These are phyloP conservation scores for Ascochyta rabiei DNA, from an alignment of 2,329 filamentous ascomycete species.

Conservation along the genomic window DNA sequence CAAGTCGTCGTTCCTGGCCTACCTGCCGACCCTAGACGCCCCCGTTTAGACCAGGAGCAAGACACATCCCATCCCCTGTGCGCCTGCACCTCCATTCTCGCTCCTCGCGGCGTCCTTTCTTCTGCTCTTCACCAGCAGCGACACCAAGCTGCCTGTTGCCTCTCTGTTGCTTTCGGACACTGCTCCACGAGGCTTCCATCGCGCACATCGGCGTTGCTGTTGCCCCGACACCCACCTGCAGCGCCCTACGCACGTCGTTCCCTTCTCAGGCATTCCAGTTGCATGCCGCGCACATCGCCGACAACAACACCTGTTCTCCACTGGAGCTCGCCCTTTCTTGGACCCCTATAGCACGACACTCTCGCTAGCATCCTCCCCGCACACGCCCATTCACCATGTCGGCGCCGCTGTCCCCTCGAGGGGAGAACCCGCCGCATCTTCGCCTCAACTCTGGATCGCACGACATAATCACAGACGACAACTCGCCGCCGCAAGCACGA, in stretches of 20 bases:
- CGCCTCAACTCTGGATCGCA: slow-evolving; percentile 67
- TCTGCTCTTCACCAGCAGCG: slow-evolving; percentile 32
- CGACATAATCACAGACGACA: slow-evolving; percentile 55
- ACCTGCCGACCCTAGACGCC: slow-evolving; percentile 15
- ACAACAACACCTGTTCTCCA: slow-evolving; percentile 15
- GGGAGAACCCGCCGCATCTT: slow-evolving; percentile 61
- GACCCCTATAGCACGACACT: slow-evolving; percentile 25
- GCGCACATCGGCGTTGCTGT: slow-evolving; percentile 27
- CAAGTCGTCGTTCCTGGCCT: slow-evolving; percentile 16
- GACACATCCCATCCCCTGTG: slow-evolving; percentile 10
- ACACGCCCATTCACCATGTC: slow-evolving; percentile 28
- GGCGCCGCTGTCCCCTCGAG: slow-evolving; percentile 40
- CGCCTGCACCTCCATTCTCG: slow-evolving; percentile 11
- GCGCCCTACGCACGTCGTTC: slow-evolving; percentile 19
- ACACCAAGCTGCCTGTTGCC: slow-evolving; percentile 29
- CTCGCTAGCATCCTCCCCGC: slow-evolving; percentile 10
- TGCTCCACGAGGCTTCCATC: slow-evolving; percentile 7
- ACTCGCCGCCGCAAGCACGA: slow-evolving; percentile 33
- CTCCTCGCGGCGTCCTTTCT: slow-evolving; percentile 20
- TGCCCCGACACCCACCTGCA: slow-evolving; percentile 36
- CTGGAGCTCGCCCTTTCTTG: slow-evolving; percentile 20
- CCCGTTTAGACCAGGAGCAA: slow-evolving; percentile 9
- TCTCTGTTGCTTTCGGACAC: slow-evolving; percentile 5
- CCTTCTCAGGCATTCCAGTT: slow-evolving; percentile 34
- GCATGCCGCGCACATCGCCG: slow-evolving; percentile 33